A percentile compares a stretch with the other conserved stretches of the same genome.
phyloP scores from a whole-genome alignment of 331 rosid genomes.

The Malus hybrid region DNA sequence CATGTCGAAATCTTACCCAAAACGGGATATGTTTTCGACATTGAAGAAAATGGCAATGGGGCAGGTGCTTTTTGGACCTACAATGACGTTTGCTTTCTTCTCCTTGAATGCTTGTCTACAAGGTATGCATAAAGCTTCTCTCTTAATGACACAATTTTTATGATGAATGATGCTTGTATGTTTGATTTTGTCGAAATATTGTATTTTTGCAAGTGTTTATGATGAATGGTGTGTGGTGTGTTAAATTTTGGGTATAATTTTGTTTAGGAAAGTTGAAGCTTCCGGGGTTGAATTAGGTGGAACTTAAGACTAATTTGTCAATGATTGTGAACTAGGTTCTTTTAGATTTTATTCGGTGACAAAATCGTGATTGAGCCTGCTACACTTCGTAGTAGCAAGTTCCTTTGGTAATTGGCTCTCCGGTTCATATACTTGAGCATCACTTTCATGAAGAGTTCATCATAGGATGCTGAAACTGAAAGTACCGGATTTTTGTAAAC shows the following conservation, averaged over 20 bases:
- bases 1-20: slow-evolving; percentile 65
- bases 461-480: not conserved
- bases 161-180: not conserved
- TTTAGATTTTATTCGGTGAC: not conserved
- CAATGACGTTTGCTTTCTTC: slow-evolving; percentile 75
- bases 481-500: not conserved
- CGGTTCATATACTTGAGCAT: not conserved
- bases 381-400: not conserved
- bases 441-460: not conserved
- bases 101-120: slow-evolving; percentile 68
- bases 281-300: not conserved
- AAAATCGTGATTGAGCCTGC: not conserved
- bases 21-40: slow-evolving; percentile 62
- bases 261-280: not conserved
- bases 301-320: not conserved
- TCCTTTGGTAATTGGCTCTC: not conserved
- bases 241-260: not conserved
- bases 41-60: slow-evolving; percentile 86
- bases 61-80: slow-evolving; percentile 72
- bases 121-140: slow-evolving; percentile 33
- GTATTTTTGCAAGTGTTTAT: not conserved
- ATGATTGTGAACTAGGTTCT: not conserved
- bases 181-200: no score
- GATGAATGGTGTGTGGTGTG: no score
- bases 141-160: not conserved